Evolutionary conservation across 148 eudicot genomes (phyloP).

Genomic region (Fagopyrum esculentum): DNA sequence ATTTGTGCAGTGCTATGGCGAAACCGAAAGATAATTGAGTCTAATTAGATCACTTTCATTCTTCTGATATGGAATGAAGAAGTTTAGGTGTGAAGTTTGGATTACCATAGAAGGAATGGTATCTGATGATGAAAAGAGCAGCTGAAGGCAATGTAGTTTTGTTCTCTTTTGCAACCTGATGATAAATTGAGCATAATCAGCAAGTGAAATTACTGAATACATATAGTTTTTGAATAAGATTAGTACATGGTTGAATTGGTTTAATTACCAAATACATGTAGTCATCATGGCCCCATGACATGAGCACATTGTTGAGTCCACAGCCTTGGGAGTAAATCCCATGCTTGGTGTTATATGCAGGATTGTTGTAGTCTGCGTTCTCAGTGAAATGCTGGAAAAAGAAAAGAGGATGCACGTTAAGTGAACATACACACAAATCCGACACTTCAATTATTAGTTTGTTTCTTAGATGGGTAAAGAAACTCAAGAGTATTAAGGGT

Average conservation of each 20-base stretch:
- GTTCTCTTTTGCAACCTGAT: conserved; percentile 34
- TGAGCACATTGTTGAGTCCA: conserved; percentile 45
- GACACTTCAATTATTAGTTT: too few species aligned
- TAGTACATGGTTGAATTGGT: not conserved
- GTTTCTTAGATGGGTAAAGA: too few species aligned
- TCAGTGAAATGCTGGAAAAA: conserved; percentile 33
- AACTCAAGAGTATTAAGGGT: too few species aligned
- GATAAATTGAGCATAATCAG: not conserved
- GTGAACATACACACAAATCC: too few species aligned
- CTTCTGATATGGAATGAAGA: too few species aligned
- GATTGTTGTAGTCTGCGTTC: conserved; percentile 42
- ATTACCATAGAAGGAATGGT: conserved; percentile 50
- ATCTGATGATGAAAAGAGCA: conserved; percentile 45
- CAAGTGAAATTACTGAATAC: too few species aligned
- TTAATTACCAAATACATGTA: conserved; percentile 32
- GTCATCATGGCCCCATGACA: conserved; percentile 69
- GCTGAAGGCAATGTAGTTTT: conserved; percentile 42
- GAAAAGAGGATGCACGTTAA: too few species aligned
- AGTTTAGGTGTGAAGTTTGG: too few species aligned
- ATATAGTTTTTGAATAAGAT: not conserved
- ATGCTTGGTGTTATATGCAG: conserved; percentile 39
- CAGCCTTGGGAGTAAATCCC: conserved; percentile 54
- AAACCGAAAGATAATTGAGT: too few species aligned
- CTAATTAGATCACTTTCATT: too few species aligned
- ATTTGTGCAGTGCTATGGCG: conserved; percentile 46